These are phyloP conservation scores for Corniculantispora saksenae DNA, from an alignment of 2,329 filamentous ascomycete genomes.

Conservation along the genomic window DNA sequence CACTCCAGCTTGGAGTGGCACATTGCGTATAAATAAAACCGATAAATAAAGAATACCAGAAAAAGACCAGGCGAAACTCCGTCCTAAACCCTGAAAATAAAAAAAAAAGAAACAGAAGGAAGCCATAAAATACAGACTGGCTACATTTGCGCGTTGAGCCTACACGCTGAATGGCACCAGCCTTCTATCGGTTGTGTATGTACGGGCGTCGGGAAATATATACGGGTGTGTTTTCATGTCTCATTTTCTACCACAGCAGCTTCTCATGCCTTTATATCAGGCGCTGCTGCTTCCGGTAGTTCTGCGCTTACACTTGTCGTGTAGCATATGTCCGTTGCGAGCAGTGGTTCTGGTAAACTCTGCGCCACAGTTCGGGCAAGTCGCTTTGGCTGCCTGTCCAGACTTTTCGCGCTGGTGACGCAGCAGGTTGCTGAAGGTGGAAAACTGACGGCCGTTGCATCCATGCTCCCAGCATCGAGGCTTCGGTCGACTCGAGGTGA, in stretches of 20 bases:
- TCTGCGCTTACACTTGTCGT: conserved; percentile 84
- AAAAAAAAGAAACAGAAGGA: not conserved
- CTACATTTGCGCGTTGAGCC: not conserved
- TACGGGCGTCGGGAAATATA: conserved; percentile 3
- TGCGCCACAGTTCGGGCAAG: conserved; percentile 86
- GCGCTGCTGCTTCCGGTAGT: conserved; percentile 34
- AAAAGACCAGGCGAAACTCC: not conserved
- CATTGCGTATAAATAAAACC: not conserved
- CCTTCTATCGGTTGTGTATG: conserved; percentile 1
- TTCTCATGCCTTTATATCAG: not conserved
- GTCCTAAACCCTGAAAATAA: not conserved
- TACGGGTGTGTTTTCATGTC: not conserved
- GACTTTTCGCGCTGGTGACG: conserved; percentile 94
- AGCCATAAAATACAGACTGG: not conserved
- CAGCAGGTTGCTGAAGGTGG: conserved; percentile 91
- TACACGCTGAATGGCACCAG: not conserved
- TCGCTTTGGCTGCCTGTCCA: conserved; percentile 83
- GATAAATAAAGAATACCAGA: not conserved
- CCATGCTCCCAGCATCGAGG: conserved; percentile 97
- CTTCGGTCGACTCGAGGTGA: conserved; percentile 80
- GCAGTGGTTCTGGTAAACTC: conserved; percentile 90
- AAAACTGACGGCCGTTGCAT: conserved; percentile 93
- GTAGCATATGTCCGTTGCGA: conserved; percentile 78
- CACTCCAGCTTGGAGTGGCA: not conserved
- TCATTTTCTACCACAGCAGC: not conserved